Evolutionary conservation across 2,329 filamentous ascomycete genomes (phyloP), one percentile per base, ranked within the genome.

Genomic region (Claviceps humidiphila): DNA sequence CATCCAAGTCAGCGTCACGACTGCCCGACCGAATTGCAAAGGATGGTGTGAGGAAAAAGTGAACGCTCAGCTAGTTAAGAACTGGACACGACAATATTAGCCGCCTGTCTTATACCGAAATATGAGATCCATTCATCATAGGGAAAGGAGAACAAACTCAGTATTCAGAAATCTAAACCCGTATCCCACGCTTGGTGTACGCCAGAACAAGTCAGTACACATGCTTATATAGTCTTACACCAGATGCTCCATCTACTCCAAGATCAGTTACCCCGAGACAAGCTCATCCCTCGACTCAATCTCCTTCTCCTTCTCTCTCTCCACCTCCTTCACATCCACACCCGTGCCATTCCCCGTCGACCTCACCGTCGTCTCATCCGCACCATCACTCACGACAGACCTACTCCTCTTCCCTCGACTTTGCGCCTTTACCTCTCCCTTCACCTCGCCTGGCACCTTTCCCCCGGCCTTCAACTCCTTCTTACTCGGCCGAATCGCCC

Each of bases 401-500:
- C 30, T 34, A 11, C 30, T 34, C 30, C 30, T 34, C 30, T 34
- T 34, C 30, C 4, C 30, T 20, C 16, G 20, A 17, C 17, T 11
- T 26, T 20, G 59, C 57, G 16, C n/a, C 11, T 16, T 17, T 5
- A 64, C 73, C 61, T 66, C 71, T 59, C 85, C 59, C 24, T 53
- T 57, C 47, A 7, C 38, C 47, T 30, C 6, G 4, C 47, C 38
- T 24, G 52, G 57, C 46, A 13, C 37, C 37, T 8, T 17, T 2
- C 50, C 55, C 50, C 58, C 46, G 17, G 58, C 55, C 6, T 65
- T 64, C 58, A 69, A 66, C 47, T 70, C 74, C 65, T 89, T 89
- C 71, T 89, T 90, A 60, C 82, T 87, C 56, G 84, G 65, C 53
- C 75, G 78, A 65, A 95, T 75, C 2, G 86, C 84, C 0, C 90